phyloP scores from a whole-genome alignment of 2,329 filamentous ascomycete species.

The Sporothrix pseudoabietina region DNA sequence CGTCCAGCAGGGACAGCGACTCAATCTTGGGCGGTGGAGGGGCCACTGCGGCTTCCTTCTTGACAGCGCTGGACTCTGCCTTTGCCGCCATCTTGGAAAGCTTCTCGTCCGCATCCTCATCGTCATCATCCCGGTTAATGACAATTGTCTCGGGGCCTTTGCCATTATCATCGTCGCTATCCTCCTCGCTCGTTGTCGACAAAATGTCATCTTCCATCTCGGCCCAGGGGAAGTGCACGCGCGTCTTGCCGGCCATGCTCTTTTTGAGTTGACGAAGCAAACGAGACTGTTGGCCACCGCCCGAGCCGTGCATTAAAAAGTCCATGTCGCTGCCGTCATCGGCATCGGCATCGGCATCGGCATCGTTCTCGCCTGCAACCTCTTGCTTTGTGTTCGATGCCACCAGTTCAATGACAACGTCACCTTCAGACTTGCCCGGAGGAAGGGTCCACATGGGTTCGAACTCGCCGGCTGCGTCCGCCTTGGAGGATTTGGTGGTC shows the following conservation, averaged over 20 bases:
- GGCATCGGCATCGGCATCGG: background rate
- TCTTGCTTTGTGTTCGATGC: background rate
- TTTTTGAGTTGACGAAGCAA: background rate
- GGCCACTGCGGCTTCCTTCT: background rate
- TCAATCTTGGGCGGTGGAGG: background rate
- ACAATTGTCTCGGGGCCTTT: constrained; percentile 19
- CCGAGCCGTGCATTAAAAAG: background rate
- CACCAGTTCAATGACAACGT: constrained; percentile 31
- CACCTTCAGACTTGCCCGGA: constrained; percentile 28
- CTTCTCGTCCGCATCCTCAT: constrained; percentile 52
- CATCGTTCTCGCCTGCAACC: background rate
- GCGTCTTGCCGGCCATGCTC: background rate
- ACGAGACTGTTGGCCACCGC: background rate
- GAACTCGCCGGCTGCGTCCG: constrained; percentile 15
- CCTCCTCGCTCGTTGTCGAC: constrained; percentile 30
- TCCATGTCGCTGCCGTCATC: constrained; percentile 22
- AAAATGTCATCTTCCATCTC: constrained; percentile 29
- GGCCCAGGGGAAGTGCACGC: constrained; percentile 19
- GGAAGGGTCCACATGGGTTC: constrained; percentile 34
- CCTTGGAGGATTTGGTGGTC: background rate
- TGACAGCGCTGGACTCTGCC: background rate
- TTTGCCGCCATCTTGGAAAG: too few species aligned
- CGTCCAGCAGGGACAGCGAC: background rate
- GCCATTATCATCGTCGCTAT: background rate
- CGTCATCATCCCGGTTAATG: constrained; percentile 38